Evolutionary conservation across 2,329 filamentous ascomycete species (phyloP).

Genomic region (Arthrobotrys conoides): DNA sequence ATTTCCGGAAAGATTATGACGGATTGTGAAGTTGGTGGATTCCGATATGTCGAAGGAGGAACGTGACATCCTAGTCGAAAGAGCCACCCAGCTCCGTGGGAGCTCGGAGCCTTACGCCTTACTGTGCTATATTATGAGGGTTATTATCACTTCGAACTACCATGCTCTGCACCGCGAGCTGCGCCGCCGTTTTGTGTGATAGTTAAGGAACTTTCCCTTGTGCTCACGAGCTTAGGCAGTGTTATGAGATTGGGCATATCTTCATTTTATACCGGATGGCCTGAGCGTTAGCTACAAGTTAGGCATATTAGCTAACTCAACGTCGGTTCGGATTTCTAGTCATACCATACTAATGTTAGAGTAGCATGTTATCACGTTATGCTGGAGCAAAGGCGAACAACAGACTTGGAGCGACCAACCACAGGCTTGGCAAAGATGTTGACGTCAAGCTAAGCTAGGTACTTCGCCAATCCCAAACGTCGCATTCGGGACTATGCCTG

Average conservation of each 20-base stretch:
- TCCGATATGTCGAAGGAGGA: neutral
- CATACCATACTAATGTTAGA: neutral
- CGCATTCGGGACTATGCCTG: conserved; percentile 4
- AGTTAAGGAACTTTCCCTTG: neutral
- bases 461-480: neutral
- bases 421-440: neutral
- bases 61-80: conserved; percentile 18
- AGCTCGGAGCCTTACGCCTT: conserved; percentile 7
- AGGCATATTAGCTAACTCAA: neutral
- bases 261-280: conserved; percentile 11
- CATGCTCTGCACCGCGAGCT: neutral
- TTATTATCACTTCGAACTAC: neutral
- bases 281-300: conserved; percentile 1
- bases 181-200: conserved; percentile 7
- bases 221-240: neutral
- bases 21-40: neutral
- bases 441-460: conserved; percentile 13
- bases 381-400: neutral
- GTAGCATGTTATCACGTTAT: neutral
- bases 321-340: neutral
- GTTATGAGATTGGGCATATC: neutral
- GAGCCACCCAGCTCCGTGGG: conserved; percentile 22
- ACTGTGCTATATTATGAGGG: neutral
- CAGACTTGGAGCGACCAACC: too few species aligned
- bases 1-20: conserved; percentile 9